Conservation (phyloP, 352 stramenopile species). For the Phytophthora multivora region DNA sequence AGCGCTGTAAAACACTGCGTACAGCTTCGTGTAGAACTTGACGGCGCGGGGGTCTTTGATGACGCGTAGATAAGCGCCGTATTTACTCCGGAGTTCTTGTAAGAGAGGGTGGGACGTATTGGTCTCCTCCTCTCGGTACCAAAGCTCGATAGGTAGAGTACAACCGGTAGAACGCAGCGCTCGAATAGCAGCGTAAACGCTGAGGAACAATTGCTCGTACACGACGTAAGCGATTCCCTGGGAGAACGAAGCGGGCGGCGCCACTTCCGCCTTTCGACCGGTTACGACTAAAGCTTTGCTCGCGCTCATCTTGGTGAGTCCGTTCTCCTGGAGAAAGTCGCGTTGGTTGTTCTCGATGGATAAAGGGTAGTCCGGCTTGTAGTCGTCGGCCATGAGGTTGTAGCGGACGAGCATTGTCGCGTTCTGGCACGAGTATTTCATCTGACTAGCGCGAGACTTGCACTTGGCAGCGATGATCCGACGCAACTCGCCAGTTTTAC, state of each 20-base stretch:
- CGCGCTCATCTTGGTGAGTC: slow-evolving; percentile 30
- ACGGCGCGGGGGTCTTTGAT: slow-evolving; percentile 56
- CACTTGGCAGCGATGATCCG: slow-evolving; percentile 55
- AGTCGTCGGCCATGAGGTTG: slow-evolving; percentile 45
- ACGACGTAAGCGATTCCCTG: slow-evolving; percentile 60
- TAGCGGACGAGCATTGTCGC: slow-evolving; percentile 55
- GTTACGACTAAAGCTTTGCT: slow-evolving; percentile 61
- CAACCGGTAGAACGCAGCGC: slow-evolving; percentile 50
- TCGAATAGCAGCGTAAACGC: slow-evolving; percentile 57
- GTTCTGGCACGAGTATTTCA: slow-evolving; percentile 49
- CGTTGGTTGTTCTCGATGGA: slow-evolving; percentile 30
- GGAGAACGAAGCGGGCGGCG: slow-evolving; percentile 13
- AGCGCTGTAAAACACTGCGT: slow-evolving; percentile 73
- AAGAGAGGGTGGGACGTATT: slow-evolving; percentile 57
- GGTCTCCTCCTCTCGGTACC: slow-evolving; percentile 58
- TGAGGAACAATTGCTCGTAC: slow-evolving; percentile 56
- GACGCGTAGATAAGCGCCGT: slow-evolving; percentile 65
- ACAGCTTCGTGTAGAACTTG: slow-evolving; percentile 75
- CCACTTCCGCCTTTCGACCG: slow-evolving; percentile 17
- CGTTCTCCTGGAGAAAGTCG: slow-evolving; percentile 33
- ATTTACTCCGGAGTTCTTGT: slow-evolving; percentile 38
- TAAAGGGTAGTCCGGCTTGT: slow-evolving; percentile 43
- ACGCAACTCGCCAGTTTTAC: slow-evolving; percentile 30
- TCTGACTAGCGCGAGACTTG: slow-evolving; percentile 47
- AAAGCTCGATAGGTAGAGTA: slow-evolving; percentile 70